Evolutionary conservation across 176 grass and related monocot species (phyloP).

Genomic region (Poa pratensis): DNA sequence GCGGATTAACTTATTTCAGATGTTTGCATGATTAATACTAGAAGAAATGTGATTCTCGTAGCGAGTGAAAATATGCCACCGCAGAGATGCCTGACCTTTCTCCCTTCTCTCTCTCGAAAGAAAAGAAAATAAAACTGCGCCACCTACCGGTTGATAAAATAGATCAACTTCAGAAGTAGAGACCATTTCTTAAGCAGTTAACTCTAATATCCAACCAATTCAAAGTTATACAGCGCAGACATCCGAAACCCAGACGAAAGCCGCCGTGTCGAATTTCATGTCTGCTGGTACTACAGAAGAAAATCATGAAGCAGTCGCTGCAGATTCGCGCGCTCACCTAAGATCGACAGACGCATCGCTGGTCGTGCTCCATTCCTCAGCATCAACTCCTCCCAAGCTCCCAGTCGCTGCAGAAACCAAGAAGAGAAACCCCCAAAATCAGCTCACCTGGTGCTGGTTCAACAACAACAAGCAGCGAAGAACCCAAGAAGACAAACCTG

Average conservation of each 20-base stretch:
- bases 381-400: background rate
- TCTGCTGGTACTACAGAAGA: background rate
- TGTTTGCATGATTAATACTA: background rate
- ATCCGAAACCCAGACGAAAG: background rate
- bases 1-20: background rate
- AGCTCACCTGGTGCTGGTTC: background rate
- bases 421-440: background rate
- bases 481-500: too few relatives aligned
- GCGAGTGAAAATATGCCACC: background rate
- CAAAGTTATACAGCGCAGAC: background rate
- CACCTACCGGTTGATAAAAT: slow-evolving; percentile 9
- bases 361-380: background rate
- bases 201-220: background rate
- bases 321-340: background rate
- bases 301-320: background rate
- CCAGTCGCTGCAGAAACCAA: slow-evolving; percentile 4
- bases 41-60: background rate
- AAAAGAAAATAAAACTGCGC: background rate
- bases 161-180: background rate
- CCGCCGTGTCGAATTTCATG: background rate
- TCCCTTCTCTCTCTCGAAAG: background rate
- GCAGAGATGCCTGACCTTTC: background rate
- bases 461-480: too few relatives aligned
- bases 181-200: background rate
- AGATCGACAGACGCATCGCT: background rate